Percentiles rank a stretch among this genome's conserved stretches.
These are phyloP conservation scores for Phytophthora citricola DNA, from an alignment of 352 stramenopile species.

Conservation along the genomic window DNA sequence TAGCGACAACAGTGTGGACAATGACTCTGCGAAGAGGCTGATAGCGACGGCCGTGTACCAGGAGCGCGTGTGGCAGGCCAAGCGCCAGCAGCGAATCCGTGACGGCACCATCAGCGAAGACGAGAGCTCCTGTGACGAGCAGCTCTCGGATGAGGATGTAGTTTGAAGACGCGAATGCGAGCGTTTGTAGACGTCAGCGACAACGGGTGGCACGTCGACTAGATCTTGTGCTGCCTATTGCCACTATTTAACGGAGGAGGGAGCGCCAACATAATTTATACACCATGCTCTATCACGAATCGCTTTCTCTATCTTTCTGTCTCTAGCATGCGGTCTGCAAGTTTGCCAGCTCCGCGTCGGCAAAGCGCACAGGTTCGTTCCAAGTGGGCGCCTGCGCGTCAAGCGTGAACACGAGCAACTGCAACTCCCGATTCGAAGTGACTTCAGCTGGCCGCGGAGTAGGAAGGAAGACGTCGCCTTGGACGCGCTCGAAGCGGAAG, in stretches of 20 bases:
- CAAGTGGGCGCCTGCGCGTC: slow-evolving; percentile 43
- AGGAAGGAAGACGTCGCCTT: slow-evolving; percentile 46
- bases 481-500: slow-evolving; percentile 47
- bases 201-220: slow-evolving; percentile 6
- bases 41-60: slow-evolving; percentile 82
- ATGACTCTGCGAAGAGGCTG: slow-evolving; percentile 73
- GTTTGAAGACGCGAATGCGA: slow-evolving; percentile 21
- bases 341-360: slow-evolving; percentile 41
- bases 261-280: slow-evolving; percentile 45
- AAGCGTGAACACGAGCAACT: slow-evolving; percentile 58
- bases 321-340: slow-evolving; percentile 60
- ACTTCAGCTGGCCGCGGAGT: slow-evolving; percentile 49
- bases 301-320: slow-evolving; percentile 1
- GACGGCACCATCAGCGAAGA: slow-evolving; percentile 38
- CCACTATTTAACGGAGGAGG: slow-evolving; percentile 38
- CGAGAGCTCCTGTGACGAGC: slow-evolving; percentile 48
- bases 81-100: slow-evolving; percentile 58
- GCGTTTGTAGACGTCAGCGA: slow-evolving; percentile 33
- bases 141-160: slow-evolving; percentile 48
- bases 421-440: slow-evolving; percentile 48
- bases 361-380: slow-evolving; percentile 48
- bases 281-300: slow-evolving; percentile 4
- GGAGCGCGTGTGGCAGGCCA: slow-evolving; percentile 69
- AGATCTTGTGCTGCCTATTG: slow-evolving; percentile 16
- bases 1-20: slow-evolving; percentile 85